Evolutionary conservation across 2,329 filamentous ascomycete genomes (phyloP), one percentile per base, ranked within the genome.

Genomic region (Coleophoma eucalyptorum): DNA sequence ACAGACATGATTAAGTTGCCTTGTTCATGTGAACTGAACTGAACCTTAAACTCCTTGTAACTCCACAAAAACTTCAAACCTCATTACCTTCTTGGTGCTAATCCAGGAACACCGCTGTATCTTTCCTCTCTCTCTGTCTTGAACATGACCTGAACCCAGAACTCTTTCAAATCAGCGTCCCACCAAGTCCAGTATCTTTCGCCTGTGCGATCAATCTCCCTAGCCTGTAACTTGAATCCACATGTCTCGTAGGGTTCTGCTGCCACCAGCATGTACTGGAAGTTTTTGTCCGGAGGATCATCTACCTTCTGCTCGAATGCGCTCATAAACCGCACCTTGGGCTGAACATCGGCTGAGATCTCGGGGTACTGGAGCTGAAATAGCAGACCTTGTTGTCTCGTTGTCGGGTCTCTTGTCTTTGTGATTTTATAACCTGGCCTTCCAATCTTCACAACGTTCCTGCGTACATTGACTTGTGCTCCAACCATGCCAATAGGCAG

Each of bases 181-280:
- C 92, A 99, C 85, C 92, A 97, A 49, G 83, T 87, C 80, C 93
- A 99, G 70, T 92, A 94, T 63, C 86, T 81, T 51, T 89, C 92
- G 59, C 95, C 91, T 20, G 89, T 80, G 62, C 91, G 83, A 72
- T 99, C 94, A 53, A 99, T 84, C 76, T 97, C 94, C 53, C 90
- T 79, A 5, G 92, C 90, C 69, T 96, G 94, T 50, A 99, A 77
- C 78, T 99, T 99, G 71, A 99, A 97, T 4, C 83, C 90, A 68
- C 93, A 95, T 2, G 91, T 97, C 81, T 99, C 93, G 73, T 99
- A 99, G 11, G 94, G 94, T 75, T 99, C 94, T 11, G 93, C 94
- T 1, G 94, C 93, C 11, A 99, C 89, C 47, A 97, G 78, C 60
- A 99, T 77, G 68, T 97, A 99, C 78, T 99, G 94, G 67, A 87